Conservation (phyloP, 768 basidiomycete species). For the Kwoniella heveanensis region DNA sequence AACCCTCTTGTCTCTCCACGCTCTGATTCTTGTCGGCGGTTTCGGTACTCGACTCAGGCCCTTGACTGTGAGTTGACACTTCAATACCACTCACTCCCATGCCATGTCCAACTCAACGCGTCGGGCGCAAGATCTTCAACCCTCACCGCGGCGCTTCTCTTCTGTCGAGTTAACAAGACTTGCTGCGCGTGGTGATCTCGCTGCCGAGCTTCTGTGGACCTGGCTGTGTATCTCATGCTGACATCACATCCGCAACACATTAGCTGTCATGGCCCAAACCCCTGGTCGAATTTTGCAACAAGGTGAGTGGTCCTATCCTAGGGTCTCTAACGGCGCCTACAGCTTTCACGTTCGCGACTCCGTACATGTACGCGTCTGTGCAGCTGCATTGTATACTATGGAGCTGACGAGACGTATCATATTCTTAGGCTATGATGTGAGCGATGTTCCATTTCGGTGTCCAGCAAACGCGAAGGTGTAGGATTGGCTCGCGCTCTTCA, state of each 20-base stretch:
- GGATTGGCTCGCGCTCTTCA: background rate
- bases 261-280: slow-evolving; percentile 59
- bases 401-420: slow-evolving; percentile 25
- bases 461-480: background rate
- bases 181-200: too few species aligned
- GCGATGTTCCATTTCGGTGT: slow-evolving; percentile 10
- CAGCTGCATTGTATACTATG: background rate
- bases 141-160: too few species aligned
- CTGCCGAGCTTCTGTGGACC: too few species aligned
- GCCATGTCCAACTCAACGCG: background rate
- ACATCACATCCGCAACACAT: too few species aligned
- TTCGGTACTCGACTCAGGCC: slow-evolving; percentile 61
- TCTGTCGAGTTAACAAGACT: too few species aligned
- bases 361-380: too few species aligned
- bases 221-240: too few species aligned
- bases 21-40: slow-evolving; percentile 60
- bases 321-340: background rate
- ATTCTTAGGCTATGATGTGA: slow-evolving; percentile 57
- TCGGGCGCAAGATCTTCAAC: too few species aligned
- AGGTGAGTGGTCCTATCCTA: too few species aligned
- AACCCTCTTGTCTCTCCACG: slow-evolving; percentile 33
- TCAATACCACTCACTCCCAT: too few species aligned
- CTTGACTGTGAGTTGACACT: slow-evolving; percentile 57
- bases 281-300: slow-evolving; percentile 59
- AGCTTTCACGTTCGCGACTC: too few species aligned